Evolutionary conservation across 208 protist species (phyloP), one percentile per base, ranked within the genome.

Genomic region (Crithidia bombi): DNA sequence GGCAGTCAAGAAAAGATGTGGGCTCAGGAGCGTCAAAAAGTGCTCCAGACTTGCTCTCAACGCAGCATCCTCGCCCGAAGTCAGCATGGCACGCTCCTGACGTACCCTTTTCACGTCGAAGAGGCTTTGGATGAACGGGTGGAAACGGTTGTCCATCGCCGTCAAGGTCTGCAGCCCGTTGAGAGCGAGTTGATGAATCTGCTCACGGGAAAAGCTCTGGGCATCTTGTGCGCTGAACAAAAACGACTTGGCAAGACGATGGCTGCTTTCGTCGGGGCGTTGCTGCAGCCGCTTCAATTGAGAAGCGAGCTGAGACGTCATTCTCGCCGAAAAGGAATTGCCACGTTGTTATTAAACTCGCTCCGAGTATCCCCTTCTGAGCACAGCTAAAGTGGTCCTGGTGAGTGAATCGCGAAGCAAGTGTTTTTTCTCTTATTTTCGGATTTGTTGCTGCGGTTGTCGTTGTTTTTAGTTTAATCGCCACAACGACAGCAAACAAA

Each of bases 1-100:
- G 19, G 88, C 84, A 4, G 88, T 91, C 12, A 94, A 64, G 68
- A 96, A 93, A 14, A 96, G 61, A 58, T 96, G 87, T 3, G 91
- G 91, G 62, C 87, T 93, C 32, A 96, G 82, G 41, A 94, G 68
- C 21, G 88, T 89, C 11, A 93, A 74, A 35, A 93, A 79, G 25
- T 84, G 76, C 32, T 96, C 91, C 4, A 96, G 36, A 10, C 69
- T 61, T 19, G 25, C 51, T 59, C 92, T 71, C 19, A 88, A 41
- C 25, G 58, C 65, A 9, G 73, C 32, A 54, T 79, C 82, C 63
- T 91, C 82, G 12, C 78, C 52, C 3, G 58, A 51, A 21, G 57
- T 80, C 50, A 94, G 73, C 54, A 89, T 63, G 41, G 69, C 82
- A 4, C 91, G 91, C 76, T 96, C 91, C 58, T 81, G 73, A 26